A percentile compares a stretch with the other conserved stretches of the same genome.
phyloP scores from a whole-genome alignment of 176 grass and related monocot species.

The Carex pumila region DNA sequence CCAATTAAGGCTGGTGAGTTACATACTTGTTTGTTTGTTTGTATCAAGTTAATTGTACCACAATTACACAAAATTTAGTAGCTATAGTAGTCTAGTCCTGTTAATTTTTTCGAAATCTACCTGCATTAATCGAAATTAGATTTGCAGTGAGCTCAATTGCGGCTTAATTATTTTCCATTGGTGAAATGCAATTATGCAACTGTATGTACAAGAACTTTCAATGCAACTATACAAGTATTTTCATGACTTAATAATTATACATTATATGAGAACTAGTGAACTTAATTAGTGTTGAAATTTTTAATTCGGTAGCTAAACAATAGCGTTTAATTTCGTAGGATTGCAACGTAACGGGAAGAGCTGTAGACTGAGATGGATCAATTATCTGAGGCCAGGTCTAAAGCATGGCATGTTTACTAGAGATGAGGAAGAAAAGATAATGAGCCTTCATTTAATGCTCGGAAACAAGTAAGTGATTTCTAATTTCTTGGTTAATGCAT shows the following conservation, averaged over 20 bases:
- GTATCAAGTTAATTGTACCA: not conserved
- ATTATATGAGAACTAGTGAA: not conserved
- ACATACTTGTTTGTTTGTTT: no score
- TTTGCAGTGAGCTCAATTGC: not conserved
- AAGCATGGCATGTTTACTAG: conserved; percentile 72
- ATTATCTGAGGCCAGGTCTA: conserved; percentile 89
- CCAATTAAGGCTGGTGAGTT: conserved; percentile 70
- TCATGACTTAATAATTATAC: not conserved
- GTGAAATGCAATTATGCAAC: not conserved
- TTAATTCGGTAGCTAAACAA: conserved; percentile 7
- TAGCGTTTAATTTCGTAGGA: conserved; percentile 31
- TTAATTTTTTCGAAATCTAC: not conserved
- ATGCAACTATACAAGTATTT: not conserved
- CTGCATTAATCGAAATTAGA: not conserved
- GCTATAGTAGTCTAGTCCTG: no score
- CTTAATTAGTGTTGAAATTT: not conserved
- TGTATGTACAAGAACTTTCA: not conserved
- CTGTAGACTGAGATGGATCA: conserved; percentile 95
- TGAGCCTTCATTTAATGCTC: conserved; percentile 52
- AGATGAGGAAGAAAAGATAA: conserved; percentile 55
- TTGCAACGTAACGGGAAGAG: conserved; percentile 93
- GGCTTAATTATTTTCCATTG: not conserved
- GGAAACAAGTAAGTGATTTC: conserved; percentile 86
- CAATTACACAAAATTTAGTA: not conserved
- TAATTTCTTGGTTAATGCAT: not conserved